These are phyloP conservation scores for Penicillium cinerascens DNA, from an alignment of 495 filamentous ascomycete species.

Conservation along the genomic window DNA sequence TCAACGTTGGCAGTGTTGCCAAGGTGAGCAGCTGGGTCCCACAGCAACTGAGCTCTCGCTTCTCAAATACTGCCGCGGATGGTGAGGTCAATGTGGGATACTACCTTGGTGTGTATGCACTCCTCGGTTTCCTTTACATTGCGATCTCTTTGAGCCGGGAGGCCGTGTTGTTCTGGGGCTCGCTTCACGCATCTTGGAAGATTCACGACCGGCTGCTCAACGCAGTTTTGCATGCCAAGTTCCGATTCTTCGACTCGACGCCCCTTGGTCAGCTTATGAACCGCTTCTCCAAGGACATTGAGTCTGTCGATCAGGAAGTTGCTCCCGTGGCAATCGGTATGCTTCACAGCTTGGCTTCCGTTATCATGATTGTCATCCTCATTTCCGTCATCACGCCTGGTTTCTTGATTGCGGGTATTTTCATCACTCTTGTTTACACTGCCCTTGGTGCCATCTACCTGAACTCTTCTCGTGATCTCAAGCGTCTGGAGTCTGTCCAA, in stretches of 20 bases:
- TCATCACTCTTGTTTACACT: conserved; percentile 81
- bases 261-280: conserved; percentile 98
- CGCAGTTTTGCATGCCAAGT: conserved; percentile 80
- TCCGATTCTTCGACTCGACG: conserved; percentile 97
- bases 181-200: conserved; percentile 79
- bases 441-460: conserved; percentile 86
- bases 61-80: conserved; percentile 14
- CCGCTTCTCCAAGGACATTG: conserved; percentile 95
- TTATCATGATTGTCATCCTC: conserved; percentile 85
- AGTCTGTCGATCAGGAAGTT: conserved; percentile 93
- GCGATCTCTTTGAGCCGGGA: conserved; percentile 74
- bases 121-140: conserved; percentile 72
- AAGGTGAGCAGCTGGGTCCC: conserved; percentile 30
- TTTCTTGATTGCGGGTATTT: conserved; percentile 82
- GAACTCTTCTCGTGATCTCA: conserved; percentile 86
- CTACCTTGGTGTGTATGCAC: conserved; percentile 79
- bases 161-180: conserved; percentile 86
- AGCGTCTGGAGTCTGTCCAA: conserved; percentile 91
- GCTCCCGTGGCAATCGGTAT: conserved; percentile 82
- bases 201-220: conserved; percentile 79
- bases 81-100: conserved; percentile 72
- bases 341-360: conserved; percentile 63
- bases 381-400: conserved; percentile 90
- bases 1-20: conserved; percentile 39
- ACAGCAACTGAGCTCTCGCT: conserved; percentile 26